Percentiles rank a stretch among this genome's conserved stretches.
Conservation (phyloP, 2,329 filamentous ascomycete genomes). For the Sclerotinia spermophila region DNA sequence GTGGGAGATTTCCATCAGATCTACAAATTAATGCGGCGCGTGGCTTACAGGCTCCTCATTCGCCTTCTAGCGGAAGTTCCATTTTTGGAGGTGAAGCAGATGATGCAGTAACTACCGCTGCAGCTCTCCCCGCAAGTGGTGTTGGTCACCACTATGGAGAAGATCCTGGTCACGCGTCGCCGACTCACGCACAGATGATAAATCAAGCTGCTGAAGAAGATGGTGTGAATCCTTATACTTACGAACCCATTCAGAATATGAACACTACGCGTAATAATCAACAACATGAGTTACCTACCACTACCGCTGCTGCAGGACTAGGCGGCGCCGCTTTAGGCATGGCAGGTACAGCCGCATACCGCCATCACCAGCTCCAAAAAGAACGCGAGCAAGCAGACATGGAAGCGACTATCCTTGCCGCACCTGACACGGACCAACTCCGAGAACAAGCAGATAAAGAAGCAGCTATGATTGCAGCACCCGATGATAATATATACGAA, state of each 20-base stretch:
- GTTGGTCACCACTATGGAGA: slow-evolving; percentile 30
- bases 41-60: slow-evolving; percentile 75
- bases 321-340: slow-evolving; percentile 26
- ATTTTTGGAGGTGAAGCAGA: slow-evolving; percentile 42
- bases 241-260: slow-evolving; percentile 31
- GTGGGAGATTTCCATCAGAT: slow-evolving; percentile 96
- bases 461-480: slow-evolving; percentile 29
- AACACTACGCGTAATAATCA: slow-evolving; percentile 13
- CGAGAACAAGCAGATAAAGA: slow-evolving; percentile 28
- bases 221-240: slow-evolving; percentile 55
- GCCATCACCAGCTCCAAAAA: slow-evolving; percentile 17
- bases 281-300: slow-evolving; percentile 13
- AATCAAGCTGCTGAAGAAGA: slow-evolving; percentile 51
- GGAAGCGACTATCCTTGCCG: slow-evolving; percentile 29
- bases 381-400: slow-evolving; percentile 21
- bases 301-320: slow-evolving; percentile 24
- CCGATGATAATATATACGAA: slow-evolving; percentile 24
- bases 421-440: slow-evolving; percentile 26
- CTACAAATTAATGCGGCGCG: slow-evolving; percentile 74
- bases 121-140: slow-evolving; percentile 38
- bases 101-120: slow-evolving; percentile 58
- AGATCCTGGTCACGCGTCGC: slow-evolving; percentile 41
- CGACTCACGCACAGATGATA: slow-evolving; percentile 49
- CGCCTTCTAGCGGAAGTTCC: slow-evolving; percentile 79
- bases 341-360: slow-evolving; percentile 24